Evolutionary conservation across 78 protist genomes (phyloP), one percentile per base, ranked within the genome.

Genomic region (Dictyostelium discoideum): DNA sequence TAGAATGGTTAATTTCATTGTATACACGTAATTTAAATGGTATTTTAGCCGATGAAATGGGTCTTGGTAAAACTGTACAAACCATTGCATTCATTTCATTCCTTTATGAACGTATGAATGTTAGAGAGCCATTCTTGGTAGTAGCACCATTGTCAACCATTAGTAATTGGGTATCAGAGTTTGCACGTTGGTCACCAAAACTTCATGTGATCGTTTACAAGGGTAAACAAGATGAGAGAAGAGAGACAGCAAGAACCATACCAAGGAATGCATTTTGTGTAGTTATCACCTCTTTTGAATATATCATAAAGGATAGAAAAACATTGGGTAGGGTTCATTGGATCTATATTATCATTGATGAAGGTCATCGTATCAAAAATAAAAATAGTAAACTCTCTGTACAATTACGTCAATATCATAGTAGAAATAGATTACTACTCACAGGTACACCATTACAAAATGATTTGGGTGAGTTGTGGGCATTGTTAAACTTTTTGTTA

Each of bases 41-140:
- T 63, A 99, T 99, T 29, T 96, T 99, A 1, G 99, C 99, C 0
- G 99, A 99, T 90, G 99, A 99, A 93, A 99, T 99, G 99, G 99
- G 99, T 11, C 92, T 99, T 57, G 99, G 99, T 54, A 99, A 99
- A 92, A 99, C 99, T 10, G 87, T 99, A 40, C 99, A 99, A 87
- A 93, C 98, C 40, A 96, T 97, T 84, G 81, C 99, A 11, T 67
- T 98, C 39, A 3, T 98, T 14, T 67, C 92, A 48, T 69, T 93
- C 67, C 96, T 99, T 20, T 81, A 82, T 42, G 98, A 98, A 84
- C 6, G 10, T 22, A 79, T 86, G 85, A 84, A 96, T 9, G 92
- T 85, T 29, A 4, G 39, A 18, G 99, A 99, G 5, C 99, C 99
- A 16, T 99, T 87, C 46, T 96, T 99, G 29, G 83, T 99, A 26